These are phyloP conservation scores for Ogataea pignaliae DNA, from an alignment of 805 yeast genomes.

Conservation along the genomic window DNA sequence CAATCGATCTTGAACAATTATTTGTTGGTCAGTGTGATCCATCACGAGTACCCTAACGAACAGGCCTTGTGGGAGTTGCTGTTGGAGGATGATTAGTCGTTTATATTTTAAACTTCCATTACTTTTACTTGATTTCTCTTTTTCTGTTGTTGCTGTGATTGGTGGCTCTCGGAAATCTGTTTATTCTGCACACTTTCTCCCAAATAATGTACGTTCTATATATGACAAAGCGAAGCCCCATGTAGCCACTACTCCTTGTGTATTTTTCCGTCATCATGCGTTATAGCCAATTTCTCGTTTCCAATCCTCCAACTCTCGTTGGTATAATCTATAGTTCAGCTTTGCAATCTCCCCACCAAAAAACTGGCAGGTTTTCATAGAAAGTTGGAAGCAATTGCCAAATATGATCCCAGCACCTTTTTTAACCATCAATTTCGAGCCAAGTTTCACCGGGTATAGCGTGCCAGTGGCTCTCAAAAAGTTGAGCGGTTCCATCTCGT, in stretches of 20 bases:
- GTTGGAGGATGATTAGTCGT: conserved; percentile 22
- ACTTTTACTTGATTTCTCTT: not conserved
- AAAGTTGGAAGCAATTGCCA: conserved; percentile 40
- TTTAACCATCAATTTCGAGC: conserved; percentile 52
- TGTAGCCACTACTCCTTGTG: no score
- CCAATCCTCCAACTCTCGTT: conserved; percentile 36
- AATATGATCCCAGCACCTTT: conserved; percentile 43
- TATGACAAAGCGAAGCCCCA: no score
- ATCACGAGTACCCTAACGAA: conserved; percentile 75
- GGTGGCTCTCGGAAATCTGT: no score
- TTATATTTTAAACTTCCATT: not conserved
- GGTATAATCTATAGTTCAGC: conserved; percentile 21
- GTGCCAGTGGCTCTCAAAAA: conserved; percentile 34
- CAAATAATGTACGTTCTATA: no score
- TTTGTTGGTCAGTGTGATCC: conserved; percentile 77
- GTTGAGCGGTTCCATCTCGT: conserved; percentile 49
- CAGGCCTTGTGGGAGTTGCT: conserved; percentile 73
- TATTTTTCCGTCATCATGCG: no score
- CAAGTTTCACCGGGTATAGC: conserved; percentile 42
- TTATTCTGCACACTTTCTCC: no score
- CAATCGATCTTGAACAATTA: conserved; percentile 57
- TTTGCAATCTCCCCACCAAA: conserved; percentile 28
- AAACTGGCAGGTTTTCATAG: conserved; percentile 16
- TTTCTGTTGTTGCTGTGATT: not conserved
- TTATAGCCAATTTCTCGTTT: conserved; percentile 26